These are phyloP conservation scores for Exserohilum turcica DNA, from an alignment of 2,329 filamentous ascomycete species.

Conservation along the genomic window DNA sequence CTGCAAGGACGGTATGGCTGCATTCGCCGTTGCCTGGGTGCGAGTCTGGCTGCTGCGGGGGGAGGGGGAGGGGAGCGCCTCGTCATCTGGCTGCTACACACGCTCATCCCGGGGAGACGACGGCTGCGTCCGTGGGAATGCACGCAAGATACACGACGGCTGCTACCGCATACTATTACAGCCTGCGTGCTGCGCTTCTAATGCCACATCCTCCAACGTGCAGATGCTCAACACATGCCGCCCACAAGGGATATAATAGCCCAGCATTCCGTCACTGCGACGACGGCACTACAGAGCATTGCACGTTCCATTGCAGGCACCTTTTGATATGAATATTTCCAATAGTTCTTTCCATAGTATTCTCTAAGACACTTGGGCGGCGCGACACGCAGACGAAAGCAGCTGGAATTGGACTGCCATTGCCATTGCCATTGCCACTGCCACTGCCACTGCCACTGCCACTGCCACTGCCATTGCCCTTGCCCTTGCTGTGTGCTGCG, in stretches of 20 bases:
- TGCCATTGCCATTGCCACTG: too few species aligned
- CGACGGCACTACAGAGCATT: slow-evolving; percentile 30
- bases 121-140: slow-evolving; percentile 32
- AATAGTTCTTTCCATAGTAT: slow-evolving; percentile 44
- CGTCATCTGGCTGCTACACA: slow-evolving; percentile 35
- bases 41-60: slow-evolving; percentile 26
- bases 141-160: slow-evolving; percentile 38
- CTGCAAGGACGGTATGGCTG: slow-evolving; percentile 42
- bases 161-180: slow-evolving; percentile 35
- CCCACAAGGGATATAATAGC: slow-evolving; percentile 38
- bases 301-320: slow-evolving; percentile 28
- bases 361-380: slow-evolving; percentile 18
- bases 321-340: slow-evolving; percentile 40
- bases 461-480: too few species aligned
- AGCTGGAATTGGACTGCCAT: background rate
- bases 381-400: slow-evolving; percentile 1
- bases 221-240: slow-evolving; percentile 23
- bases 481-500: slow-evolving; percentile 18
- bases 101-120: slow-evolving; percentile 34
- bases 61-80: slow-evolving; percentile 35
- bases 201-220: slow-evolving; percentile 32
- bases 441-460: too few species aligned
- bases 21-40: slow-evolving; percentile 25
- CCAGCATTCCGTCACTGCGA: slow-evolving; percentile 31
- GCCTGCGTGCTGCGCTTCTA: slow-evolving; percentile 29